phyloP scores from a whole-genome alignment of 1,139 yeast species.

The Saccharomyces hybrid region DNA sequence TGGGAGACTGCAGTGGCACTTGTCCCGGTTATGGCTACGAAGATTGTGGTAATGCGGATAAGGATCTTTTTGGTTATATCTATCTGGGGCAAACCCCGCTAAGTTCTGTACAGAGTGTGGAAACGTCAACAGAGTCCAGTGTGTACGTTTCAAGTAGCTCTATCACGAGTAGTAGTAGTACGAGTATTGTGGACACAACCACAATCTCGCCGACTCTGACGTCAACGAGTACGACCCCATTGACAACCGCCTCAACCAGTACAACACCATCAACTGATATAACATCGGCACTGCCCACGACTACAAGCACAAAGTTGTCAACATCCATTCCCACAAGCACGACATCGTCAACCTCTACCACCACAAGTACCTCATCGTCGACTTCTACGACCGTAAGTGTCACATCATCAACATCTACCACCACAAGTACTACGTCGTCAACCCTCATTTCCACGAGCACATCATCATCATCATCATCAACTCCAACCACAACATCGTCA shows the following conservation, averaged over 20 bases:
- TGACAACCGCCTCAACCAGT: neutral
- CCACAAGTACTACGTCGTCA: neutral
- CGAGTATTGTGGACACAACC: constrained; percentile 5
- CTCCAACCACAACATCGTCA: constrained; percentile 4
- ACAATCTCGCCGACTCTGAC: constrained; percentile 1
- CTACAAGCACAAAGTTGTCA: constrained; percentile 5
- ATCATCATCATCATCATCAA: neutral
- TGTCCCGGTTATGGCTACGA: constrained; percentile 22
- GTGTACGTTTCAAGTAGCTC: neutral
- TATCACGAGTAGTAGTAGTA: neutral
- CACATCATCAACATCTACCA: neutral
- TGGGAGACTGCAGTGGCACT: constrained; percentile 12
- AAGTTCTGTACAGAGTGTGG: constrained; percentile 2
- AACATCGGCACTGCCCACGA: neutral
- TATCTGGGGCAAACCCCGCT: constrained; percentile 9
- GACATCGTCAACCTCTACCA: neutral
- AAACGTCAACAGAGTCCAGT: neutral
- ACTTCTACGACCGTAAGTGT: neutral
- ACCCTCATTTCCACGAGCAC: neutral
- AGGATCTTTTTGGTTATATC: constrained; percentile 17
- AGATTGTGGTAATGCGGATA: constrained; percentile 17
- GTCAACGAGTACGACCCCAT: neutral
- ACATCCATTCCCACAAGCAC: neutral
- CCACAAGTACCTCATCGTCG: neutral
- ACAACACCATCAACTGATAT: neutral